Conservation (phyloP, 805 yeast genomes). For the Debaryomyces castellii region DNA sequence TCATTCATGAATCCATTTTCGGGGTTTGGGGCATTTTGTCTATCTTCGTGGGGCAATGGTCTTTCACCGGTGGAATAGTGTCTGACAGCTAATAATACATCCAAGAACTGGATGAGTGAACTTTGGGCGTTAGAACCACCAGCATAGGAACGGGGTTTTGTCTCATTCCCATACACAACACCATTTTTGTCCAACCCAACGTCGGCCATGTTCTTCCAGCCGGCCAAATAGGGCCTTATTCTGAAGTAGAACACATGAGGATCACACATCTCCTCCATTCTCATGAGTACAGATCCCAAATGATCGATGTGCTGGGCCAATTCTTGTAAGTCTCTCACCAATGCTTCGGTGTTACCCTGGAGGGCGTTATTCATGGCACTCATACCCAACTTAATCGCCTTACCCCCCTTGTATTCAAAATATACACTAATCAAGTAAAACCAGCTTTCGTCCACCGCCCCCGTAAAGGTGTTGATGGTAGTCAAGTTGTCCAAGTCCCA, state of each 20-base stretch:
- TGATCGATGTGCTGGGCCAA: constrained; percentile 75
- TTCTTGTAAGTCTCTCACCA: constrained; percentile 50
- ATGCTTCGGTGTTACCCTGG: constrained; percentile 39
- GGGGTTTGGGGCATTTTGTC: constrained; percentile 3
- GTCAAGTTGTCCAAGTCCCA: constrained; percentile 70
- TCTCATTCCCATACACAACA: constrained; percentile 70
- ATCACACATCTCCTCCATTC: constrained; percentile 92
- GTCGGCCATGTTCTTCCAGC: constrained; percentile 89
- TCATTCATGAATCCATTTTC: constrained; percentile 64
- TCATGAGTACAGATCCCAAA: constrained; percentile 69
- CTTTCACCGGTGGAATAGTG: constrained; percentile 78
- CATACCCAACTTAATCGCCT: constrained; percentile 64
- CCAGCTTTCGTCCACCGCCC: constrained; percentile 91
- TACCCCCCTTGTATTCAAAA: constrained; percentile 81
- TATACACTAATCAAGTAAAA: constrained; percentile 85
- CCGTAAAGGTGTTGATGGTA: constrained; percentile 83
- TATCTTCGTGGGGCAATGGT: constrained; percentile 16
- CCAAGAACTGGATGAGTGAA: constrained; percentile 84
- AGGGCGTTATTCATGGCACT: constrained; percentile 61
- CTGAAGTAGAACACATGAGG: constrained; percentile 88
- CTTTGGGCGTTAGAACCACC: constrained; percentile 97
- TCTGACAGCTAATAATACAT: constrained; percentile 69
- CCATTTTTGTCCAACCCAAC: constrained; percentile 75
- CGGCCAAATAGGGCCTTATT: constrained; percentile 87
- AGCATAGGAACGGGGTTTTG: constrained; percentile 53